A percentile compares a stretch with the other conserved stretches of the same genome.
These are phyloP conservation scores for Halophytophthora batemanensis DNA, from an alignment of 352 stramenopile genomes.

Conservation along the genomic window DNA sequence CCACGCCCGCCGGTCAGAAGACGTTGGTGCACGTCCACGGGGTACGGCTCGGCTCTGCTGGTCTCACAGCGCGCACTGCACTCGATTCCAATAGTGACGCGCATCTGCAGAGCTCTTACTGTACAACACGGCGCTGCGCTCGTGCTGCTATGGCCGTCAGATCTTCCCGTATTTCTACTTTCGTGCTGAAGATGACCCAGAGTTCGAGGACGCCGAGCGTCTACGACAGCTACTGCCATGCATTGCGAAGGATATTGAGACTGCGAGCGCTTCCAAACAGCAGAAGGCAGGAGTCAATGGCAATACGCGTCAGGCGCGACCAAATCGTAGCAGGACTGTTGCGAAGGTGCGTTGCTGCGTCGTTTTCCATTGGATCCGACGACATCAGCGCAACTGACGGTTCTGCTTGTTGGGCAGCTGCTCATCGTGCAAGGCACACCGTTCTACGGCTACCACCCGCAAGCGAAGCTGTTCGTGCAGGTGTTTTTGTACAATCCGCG, in stretches of 20 bases:
- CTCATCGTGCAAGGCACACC: conserved; percentile 83
- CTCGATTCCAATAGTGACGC: not conserved
- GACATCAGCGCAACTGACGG: not conserved
- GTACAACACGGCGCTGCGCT: not conserved
- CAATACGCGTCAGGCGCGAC: not conserved
- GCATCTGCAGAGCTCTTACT: too few relatives aligned
- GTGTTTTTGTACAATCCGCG: conserved; percentile 88
- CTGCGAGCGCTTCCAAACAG: conserved; percentile 42
- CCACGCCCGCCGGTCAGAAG: conserved; percentile 89
- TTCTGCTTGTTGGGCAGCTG: conserved; percentile 40
- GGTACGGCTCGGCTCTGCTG: conserved; percentile 24
- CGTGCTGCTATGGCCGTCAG: conserved; percentile 23
- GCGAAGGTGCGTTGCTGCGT: conserved; percentile 48
- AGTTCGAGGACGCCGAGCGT: conserved; percentile 66
- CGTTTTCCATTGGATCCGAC: not conserved
- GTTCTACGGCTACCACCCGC: conserved; percentile 87
- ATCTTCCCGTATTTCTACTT: conserved; percentile 90
- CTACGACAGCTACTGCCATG: conserved; percentile 57
- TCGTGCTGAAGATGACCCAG: conserved; percentile 48
- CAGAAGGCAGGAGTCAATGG: conserved; percentile 27
- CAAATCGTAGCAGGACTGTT: conserved; percentile 34
- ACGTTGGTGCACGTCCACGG: conserved; percentile 88
- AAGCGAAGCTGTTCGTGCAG: conserved; percentile 80
- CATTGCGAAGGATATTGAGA: conserved; percentile 73
- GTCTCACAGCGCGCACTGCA: not conserved